Conservation (phyloP, 164 flowering plant species). For the Stephania yunnanensis region DNA sequence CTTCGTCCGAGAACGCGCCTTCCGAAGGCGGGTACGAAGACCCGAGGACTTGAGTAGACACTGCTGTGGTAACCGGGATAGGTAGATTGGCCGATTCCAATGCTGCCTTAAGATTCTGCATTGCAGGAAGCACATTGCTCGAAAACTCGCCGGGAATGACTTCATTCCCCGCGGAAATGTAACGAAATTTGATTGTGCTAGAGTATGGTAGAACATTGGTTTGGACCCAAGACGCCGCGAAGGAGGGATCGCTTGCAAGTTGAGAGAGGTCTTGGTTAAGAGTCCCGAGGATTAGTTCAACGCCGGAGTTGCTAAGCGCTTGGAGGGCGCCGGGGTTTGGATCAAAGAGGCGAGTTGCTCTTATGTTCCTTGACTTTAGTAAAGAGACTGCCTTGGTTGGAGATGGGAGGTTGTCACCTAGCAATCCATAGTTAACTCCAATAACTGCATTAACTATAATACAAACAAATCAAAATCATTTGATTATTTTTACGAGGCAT, state of each 20-base stretch:
- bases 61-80: conserved; percentile 14
- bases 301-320: conserved; percentile 17
- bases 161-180: conserved; percentile 32
- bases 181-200: background rate
- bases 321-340: conserved; percentile 20
- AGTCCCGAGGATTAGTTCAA: conserved; percentile 18
- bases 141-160: conserved; percentile 18
- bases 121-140: conserved; percentile 9
- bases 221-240: conserved; percentile 20
- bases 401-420: conserved; percentile 27
- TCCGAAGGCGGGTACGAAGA: conserved; percentile 16
- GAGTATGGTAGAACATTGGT: conserved; percentile 16
- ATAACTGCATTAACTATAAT: conserved; percentile 8
- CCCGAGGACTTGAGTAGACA: conserved; percentile 6
- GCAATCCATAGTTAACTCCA: conserved; percentile 28
- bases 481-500: no score
- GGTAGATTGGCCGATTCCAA: background rate
- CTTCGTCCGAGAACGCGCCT: conserved; percentile 8
- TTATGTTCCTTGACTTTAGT: conserved; percentile 12
- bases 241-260: conserved; percentile 14
- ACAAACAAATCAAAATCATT: no score
- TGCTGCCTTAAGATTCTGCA: conserved; percentile 16
- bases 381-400: conserved; percentile 20
- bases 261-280: conserved; percentile 18
- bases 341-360: conserved; percentile 18